Evolutionary conservation across 148 eudicot species (phyloP).

Genomic region (Camellia granthamiana): DNA sequence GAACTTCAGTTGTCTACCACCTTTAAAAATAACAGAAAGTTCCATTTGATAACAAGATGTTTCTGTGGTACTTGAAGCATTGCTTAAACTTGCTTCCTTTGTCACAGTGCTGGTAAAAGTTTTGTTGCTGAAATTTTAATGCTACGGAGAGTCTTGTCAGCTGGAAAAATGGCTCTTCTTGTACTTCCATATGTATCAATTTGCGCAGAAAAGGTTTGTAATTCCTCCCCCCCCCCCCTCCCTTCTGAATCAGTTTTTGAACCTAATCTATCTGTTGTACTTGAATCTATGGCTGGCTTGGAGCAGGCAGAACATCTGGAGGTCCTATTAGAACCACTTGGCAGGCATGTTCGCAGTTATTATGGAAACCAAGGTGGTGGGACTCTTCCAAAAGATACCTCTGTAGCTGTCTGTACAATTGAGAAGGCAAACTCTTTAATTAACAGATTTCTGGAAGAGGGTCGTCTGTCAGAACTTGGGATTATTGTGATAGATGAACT

Average conservation of each 20-base stretch:
- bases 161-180: constrained; percentile 90
- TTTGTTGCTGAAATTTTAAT: constrained; percentile 97
- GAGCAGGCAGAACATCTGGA: constrained; percentile 93
- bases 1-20: background rate
- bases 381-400: constrained; percentile 88
- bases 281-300: constrained; percentile 14
- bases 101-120: constrained; percentile 94
- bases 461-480: constrained; percentile 94
- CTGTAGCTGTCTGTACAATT: constrained; percentile 97
- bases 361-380: constrained; percentile 99
- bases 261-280: background rate
- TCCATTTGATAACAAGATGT: background rate
- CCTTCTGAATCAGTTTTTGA: constrained; percentile 1
- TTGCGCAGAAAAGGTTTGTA: constrained; percentile 87
- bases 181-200: constrained; percentile 98
- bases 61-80: constrained; percentile 6
- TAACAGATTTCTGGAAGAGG: constrained; percentile 92
- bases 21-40: background rate
- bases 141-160: constrained; percentile 69
- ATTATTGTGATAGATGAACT: constrained; percentile 97
- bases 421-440: constrained; percentile 98
- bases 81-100: constrained; percentile 21
- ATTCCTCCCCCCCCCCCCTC: constrained; percentile 8
- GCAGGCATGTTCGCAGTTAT: constrained; percentile 93
- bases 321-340: constrained; percentile 80